Conservation (phyloP, 441 rosid species). For the Populus hybrid region DNA sequence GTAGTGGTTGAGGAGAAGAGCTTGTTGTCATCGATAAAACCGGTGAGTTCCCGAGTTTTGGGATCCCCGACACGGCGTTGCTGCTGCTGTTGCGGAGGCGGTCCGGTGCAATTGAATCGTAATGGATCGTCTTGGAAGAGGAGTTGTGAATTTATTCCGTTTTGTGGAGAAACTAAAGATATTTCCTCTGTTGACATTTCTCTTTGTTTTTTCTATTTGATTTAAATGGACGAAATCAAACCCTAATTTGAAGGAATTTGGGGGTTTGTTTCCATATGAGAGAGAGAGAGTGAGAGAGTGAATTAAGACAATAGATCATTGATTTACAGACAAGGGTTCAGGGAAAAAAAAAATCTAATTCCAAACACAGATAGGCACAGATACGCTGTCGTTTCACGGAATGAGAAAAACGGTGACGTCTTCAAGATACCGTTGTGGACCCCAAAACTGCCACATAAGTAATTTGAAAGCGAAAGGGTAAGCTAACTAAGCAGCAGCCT, state of each 20-base stretch:
- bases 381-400: no score
- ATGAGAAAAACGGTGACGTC: not conserved
- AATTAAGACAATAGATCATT: no score
- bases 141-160: constrained; percentile 42
- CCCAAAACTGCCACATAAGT: not conserved
- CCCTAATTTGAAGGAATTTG: constrained; percentile 19
- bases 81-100: not conserved
- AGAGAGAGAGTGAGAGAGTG: not conserved
- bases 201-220: not conserved
- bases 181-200: constrained; percentile 51
- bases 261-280: not conserved
- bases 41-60: constrained; percentile 45
- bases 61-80: constrained; percentile 29
- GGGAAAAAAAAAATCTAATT: not conserved
- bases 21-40: constrained; percentile 54
- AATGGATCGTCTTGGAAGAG: constrained; percentile 50
- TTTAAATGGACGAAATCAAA: not conserved
- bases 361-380: not conserved
- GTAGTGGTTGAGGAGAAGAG: constrained; percentile 25
- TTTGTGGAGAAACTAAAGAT: constrained; percentile 24
- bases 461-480: not conserved
- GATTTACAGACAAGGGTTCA: not conserved
- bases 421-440: not conserved
- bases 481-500: no score
- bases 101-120: constrained; percentile 33